Percentiles rank a stretch among this genome's conserved stretches.
Evolutionary conservation across 805 yeast genomes (phyloP).

Genomic region (Komagataella pastoris): DNA sequence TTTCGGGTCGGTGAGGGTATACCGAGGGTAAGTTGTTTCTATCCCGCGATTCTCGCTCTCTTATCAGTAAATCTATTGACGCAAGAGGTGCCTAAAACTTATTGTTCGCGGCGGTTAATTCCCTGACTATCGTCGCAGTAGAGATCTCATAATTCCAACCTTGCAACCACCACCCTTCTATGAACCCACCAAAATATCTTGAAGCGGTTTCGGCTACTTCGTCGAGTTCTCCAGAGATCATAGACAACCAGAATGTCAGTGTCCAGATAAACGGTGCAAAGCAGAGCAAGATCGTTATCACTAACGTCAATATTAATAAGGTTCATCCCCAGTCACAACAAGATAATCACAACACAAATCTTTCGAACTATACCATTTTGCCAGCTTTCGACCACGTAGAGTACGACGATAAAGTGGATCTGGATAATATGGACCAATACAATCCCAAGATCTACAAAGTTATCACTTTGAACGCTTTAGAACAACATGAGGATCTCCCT

Average conservation of each 20-base stretch:
- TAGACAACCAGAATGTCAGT: neutral
- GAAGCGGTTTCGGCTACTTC: neutral
- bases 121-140: neutral
- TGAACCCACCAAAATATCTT: neutral
- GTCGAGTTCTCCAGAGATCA: neutral
- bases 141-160: neutral
- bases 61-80: too few species aligned
- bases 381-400: neutral
- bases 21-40: neutral
- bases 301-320: neutral
- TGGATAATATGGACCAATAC: slow-evolving; percentile 18
- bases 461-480: slow-evolving; percentile 2
- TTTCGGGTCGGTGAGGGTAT: neutral
- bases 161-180: neutral
- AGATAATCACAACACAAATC: neutral
- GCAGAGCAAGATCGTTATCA: neutral
- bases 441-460: slow-evolving; percentile 17
- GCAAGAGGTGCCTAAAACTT: neutral
- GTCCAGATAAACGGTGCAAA: neutral
- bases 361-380: neutral
- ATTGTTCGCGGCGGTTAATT: neutral
- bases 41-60: neutral
- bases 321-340: neutral
- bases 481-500: neutral
- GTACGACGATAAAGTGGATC: neutral